Evolutionary conservation across 1,139 yeast species (phyloP), one percentile per base, ranked within the genome.

Genomic region (Sugiyamaella japonica): DNA sequence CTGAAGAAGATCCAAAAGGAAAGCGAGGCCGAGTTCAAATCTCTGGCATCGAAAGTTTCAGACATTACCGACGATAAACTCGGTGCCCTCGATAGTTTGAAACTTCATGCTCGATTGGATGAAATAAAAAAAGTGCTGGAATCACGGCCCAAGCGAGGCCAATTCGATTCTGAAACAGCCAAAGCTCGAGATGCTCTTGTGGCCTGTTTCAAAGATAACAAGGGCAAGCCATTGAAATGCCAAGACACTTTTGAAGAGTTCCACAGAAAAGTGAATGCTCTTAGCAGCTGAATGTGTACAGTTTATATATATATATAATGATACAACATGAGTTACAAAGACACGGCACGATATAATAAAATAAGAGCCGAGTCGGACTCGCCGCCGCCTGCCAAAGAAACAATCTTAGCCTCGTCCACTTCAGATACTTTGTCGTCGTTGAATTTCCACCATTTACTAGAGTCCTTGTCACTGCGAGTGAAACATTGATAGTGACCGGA

Each of bases 401-500:
- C 97, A 59, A 93, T 83, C 68, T 82, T 89, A 53, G 89, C 95
- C 67, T 83, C 87, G 57, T 78, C 81, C 13, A 91, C 90, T 40
- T 79, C 74, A 8, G 84, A 75, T n/a, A 95, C 96, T 69, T 86
- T 86, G 71, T 91, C 96, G 70, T 93, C 99, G 69, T 93, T 90
- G 73, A 89, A 95, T 68, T 85, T 86, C 85, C 89, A 93, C 99
- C 99, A 93, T 62, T 78, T 79, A 51, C 68, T 69, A 44, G 85
- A 82, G 41, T 87, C 95, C 47, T 74, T 73, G 53, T 80, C 81
- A 69, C 89, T 91, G 64, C 81, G 83, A 29, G 87, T 86, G 73
- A 88, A 93, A 23, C 95, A 84, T 72, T 90, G 97, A 70, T 95
- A 93, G 71, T 93, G 99, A 4, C 99, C 99, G 39, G 97, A 86